Base-by-base conservation (phyloP, 495 filamentous ascomycete species). In the Chaetomium cochliodes region DNA sequence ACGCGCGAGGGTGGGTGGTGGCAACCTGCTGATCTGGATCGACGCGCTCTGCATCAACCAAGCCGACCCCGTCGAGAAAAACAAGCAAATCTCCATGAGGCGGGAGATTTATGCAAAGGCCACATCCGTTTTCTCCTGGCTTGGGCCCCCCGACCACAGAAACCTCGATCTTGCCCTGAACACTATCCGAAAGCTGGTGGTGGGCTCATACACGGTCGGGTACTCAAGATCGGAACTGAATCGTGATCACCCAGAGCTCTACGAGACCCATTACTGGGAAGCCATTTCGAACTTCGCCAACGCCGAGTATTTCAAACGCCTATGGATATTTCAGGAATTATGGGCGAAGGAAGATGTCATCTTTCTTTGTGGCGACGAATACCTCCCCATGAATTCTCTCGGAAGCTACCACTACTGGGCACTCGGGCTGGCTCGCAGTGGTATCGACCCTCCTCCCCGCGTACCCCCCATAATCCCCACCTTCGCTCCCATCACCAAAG, bases 31-130 rank as follows among this genome's bases (percentile, higher is more conserved):
- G 22, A 51, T 51, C 9, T 51, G 49, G 49, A 20, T 51, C 25
- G 49, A 51, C 22, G 49, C 49, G 9, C 22, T 51, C 23, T 51
- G 49, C 49, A 51, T 51, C 12, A 51, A 51, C 49, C 22, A 51
- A 25, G 23, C 3, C 3, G 49, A 51, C 49, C 49, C 22, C 26
- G 49, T 1, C 18, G 49, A 51, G 49, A 51, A 51, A 23, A 51
- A 11, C 49, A 11, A 26, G 5, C 49, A 51, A 26, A 51, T 51
- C n/a, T 23, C 20, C 23, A 51, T 51, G 49, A 51, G 26, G 49
- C 49, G 22, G 22, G 49, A 51, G 0, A 51, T 51, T 23, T 51
- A 13, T 9, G 22, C 22, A 26, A 51, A 51, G 49, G 49, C 49
- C 12, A 11, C 3, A 4, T 51, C 22, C 23, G 49, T 51, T 51